Evolutionary conservation across 345 rosid genomes (phyloP).

Genomic region (Eucalyptus pumila): DNA sequence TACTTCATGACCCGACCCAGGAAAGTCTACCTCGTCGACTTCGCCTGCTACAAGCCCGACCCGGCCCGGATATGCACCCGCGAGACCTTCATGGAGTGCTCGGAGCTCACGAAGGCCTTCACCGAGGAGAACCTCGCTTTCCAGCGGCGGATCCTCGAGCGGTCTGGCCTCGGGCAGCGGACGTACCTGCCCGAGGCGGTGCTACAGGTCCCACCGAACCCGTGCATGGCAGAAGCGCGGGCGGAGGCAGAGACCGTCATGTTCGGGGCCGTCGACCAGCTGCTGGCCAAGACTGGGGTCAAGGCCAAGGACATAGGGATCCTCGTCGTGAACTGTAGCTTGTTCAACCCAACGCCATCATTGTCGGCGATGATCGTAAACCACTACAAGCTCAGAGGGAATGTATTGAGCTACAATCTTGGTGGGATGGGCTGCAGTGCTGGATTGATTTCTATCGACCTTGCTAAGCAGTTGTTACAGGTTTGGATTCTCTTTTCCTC

Average conservation of each 20-base stretch:
- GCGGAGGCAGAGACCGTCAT: constrained; percentile 22
- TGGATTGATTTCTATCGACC: constrained; percentile 40
- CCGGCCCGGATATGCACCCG: constrained; percentile 1
- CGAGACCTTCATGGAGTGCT: background rate
- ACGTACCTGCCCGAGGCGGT: constrained; percentile 9
- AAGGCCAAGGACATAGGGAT: constrained; percentile 27
- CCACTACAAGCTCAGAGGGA: constrained; percentile 20
- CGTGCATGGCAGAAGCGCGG: constrained; percentile 12
- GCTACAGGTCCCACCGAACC: background rate
- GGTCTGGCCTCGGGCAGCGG: constrained; percentile 19
- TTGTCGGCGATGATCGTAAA: constrained; percentile 24
- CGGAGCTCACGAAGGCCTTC: background rate
- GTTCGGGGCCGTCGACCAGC: constrained; percentile 15
- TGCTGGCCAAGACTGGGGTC: constrained; percentile 14
- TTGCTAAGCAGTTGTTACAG: constrained; percentile 50
- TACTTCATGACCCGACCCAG: constrained; percentile 8
- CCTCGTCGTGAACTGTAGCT: constrained; percentile 18
- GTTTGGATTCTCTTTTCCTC: background rate
- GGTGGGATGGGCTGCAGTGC: constrained; percentile 38
- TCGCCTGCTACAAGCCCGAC: constrained; percentile 23
- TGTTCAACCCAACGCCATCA: constrained; percentile 26
- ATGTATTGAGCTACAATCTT: constrained; percentile 16
- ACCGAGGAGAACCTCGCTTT: constrained; percentile 12
- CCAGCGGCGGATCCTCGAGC: constrained; percentile 16
- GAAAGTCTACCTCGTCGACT: constrained; percentile 10